phyloP scores from a whole-genome alignment of 768 basidiomycete species.

The Kwoniella sp. region DNA sequence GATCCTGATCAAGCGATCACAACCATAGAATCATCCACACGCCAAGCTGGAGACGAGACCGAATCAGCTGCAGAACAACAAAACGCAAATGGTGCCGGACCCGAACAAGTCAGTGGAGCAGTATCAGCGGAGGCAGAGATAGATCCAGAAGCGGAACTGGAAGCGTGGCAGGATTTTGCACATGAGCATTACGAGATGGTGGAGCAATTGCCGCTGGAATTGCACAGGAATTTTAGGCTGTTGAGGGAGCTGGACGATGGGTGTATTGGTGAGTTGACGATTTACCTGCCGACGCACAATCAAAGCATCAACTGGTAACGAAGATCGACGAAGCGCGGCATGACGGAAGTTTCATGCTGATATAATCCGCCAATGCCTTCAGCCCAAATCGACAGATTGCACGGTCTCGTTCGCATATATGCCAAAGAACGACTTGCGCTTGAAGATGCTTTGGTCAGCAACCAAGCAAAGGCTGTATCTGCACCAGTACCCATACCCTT shows the following conservation, averaged over 20 bases:
- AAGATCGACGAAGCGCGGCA: no score
- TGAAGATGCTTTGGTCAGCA: background rate
- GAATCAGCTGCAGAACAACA: no score
- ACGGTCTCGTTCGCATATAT: slow-evolving; percentile 42
- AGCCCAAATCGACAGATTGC: slow-evolving; percentile 46
- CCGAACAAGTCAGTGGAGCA: no score
- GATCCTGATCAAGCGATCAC: no score
- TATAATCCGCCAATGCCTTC: no score
- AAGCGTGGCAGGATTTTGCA: slow-evolving; percentile 52
- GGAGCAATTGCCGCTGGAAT: slow-evolving; percentile 55
- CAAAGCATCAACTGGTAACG: no score
- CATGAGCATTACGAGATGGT: slow-evolving; percentile 54
- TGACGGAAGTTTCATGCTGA: background rate
- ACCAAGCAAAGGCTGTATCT: no score
- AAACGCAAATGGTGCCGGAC: background rate
- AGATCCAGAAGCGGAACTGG: slow-evolving; percentile 36
- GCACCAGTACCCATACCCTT: background rate
- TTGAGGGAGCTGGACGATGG: slow-evolving; percentile 55
- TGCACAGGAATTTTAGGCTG: slow-evolving; percentile 55
- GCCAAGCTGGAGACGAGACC: no score
- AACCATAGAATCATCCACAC: no score
- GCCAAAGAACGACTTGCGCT: slow-evolving; percentile 10
- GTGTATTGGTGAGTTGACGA: slow-evolving; percentile 36
- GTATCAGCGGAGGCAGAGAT: slow-evolving; percentile 1
- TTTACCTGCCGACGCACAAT: background rate